phyloP scores from a whole-genome alignment of 176 grass and related monocot genomes.

The Secale cereale region DNA sequence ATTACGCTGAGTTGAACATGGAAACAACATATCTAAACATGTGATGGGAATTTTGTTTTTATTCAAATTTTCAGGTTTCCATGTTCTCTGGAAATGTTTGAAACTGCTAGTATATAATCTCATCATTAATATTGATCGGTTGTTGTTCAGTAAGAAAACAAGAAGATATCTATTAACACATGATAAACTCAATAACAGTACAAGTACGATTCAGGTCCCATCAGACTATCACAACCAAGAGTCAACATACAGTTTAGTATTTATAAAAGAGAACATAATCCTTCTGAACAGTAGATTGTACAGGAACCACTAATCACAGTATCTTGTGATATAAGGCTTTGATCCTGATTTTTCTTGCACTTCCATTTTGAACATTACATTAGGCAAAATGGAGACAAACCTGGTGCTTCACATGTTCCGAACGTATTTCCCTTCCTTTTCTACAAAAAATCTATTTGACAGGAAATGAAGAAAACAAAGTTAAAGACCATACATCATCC shows the following conservation, averaged over 20 bases:
- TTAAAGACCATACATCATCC: slow-evolving; percentile 8
- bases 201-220: neutral
- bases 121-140: neutral
- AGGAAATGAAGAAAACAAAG: neutral
- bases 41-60: neutral
- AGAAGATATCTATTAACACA: neutral
- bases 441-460: slow-evolving; percentile 5
- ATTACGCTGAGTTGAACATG: neutral
- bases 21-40: neutral
- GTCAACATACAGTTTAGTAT: neutral
- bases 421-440: neutral
- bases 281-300: neutral
- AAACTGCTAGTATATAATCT: neutral
- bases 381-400: slow-evolving; percentile 22
- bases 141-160: neutral
- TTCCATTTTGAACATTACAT: neutral
- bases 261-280: slow-evolving; percentile 2
- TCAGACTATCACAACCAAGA: neutral
- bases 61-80: neutral
- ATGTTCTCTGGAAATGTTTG: slow-evolving; percentile 12
- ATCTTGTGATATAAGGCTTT: slow-evolving; percentile 9
- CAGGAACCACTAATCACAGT: slow-evolving; percentile 4
- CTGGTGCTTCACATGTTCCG: neutral
- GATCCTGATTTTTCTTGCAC: neutral
- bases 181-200: neutral